Base-by-base conservation (phyloP, 2,329 filamentous ascomycete species). In the Nemania sp. region DNA sequence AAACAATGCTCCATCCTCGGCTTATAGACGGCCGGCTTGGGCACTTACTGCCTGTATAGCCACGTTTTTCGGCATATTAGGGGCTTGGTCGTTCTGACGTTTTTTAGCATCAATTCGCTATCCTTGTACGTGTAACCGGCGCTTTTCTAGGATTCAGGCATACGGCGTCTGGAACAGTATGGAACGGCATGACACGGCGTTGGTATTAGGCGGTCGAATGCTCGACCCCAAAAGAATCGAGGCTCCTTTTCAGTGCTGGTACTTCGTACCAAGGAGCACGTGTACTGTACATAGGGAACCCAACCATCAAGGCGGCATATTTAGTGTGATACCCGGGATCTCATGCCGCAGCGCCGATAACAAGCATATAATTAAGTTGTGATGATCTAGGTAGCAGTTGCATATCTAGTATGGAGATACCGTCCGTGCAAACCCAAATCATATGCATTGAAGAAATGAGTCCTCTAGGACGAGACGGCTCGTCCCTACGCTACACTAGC, bases 1-100 rank as follows among this genome's bases (percentile, higher is more conserved):
- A 17, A 68, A 66, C 17, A 55, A 41, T 17, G 58, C 56, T 2
- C n/a, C 34, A 3, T 52, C 54, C 5, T 49, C 19, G 40, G 33
- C 33, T 61, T 64, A 36, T 47, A 62, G 48, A 42, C 44, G 24
- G 43, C 54, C 22, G 57, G 57, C n/a, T 49, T 64, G 24, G 41
- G 41, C 12, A 26, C 58, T 41, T 36, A 36, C 34, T 22, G 33
- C 54, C 39, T 75, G 70, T 68, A 73, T 77, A 67, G 70, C 70
- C 63, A 67, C 72, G 61, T 70, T 74, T 67, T 70, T 73, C 67
- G 72, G 68, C 67, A 45, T 71, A 58, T 61, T 72, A 53, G 64
- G 56, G 23, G 31, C 45, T 33, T 41, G 59, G 45, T 34, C 64
- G 52, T 58, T 61, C 53, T 34, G 20, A 41, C 36, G 41, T 12